Conservation (phyloP, 257 asterid species). For the Gentiana macrophylla region DNA sequence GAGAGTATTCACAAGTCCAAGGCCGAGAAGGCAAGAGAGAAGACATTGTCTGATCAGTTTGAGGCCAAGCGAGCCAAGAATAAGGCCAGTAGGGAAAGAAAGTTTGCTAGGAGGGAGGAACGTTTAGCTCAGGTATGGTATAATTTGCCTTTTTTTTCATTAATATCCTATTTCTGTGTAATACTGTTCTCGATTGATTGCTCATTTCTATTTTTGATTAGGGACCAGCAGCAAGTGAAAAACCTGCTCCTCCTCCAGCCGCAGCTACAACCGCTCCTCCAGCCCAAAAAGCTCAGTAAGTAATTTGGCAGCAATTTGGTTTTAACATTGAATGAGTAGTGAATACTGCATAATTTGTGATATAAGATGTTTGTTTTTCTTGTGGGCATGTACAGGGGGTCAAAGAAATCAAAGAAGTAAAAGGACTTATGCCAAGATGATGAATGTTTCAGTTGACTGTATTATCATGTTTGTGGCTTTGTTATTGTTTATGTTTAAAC, state of each 20-base stretch:
- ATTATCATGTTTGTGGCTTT: slow-evolving; percentile 12
- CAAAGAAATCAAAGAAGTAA: slow-evolving; percentile 79
- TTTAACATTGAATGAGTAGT: no score
- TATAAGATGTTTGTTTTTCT: not conserved
- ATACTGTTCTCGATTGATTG: not conserved
- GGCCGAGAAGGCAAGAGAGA: slow-evolving; percentile 98
- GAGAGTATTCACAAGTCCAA: slow-evolving; percentile 91
- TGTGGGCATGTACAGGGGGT: slow-evolving; percentile 30
- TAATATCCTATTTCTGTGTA: no score
- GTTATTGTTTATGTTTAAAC: slow-evolving; percentile 8
- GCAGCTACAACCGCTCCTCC: slow-evolving; percentile 35
- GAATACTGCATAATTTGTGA: no score
- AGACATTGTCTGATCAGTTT: slow-evolving; percentile 82
- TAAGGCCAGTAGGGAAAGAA: slow-evolving; percentile 95
- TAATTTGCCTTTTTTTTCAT: not conserved
- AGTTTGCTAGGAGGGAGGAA: slow-evolving; percentile 83
- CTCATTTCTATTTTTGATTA: slow-evolving; percentile 9
- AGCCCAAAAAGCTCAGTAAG: slow-evolving; percentile 61
- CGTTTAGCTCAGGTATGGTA: slow-evolving; percentile 65
- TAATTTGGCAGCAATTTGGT: not conserved
- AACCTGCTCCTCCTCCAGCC: slow-evolving; percentile 33
- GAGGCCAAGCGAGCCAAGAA: slow-evolving; percentile 97
- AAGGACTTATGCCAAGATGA: slow-evolving; percentile 2
- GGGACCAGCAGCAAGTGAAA: slow-evolving; percentile 56
- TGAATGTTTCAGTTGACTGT: slow-evolving; percentile 5